A percentile compares a stretch with the other conserved stretches of the same genome.
These are phyloP conservation scores for Fusarium sp. DNA, from an alignment of 2,329 filamentous ascomycete species.

Conservation along the genomic window DNA sequence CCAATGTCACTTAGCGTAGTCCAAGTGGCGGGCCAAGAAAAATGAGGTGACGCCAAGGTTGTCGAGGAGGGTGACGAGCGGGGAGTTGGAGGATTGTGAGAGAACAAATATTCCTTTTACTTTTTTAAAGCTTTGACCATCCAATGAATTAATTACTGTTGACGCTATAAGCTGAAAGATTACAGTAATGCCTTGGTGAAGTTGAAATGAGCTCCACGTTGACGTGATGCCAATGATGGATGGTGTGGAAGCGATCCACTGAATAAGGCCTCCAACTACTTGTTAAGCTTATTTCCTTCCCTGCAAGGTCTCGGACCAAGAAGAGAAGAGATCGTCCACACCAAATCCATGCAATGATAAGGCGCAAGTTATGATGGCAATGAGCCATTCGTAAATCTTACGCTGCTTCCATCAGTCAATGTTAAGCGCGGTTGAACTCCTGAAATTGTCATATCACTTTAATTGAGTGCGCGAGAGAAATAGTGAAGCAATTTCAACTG, in stretches of 20 bases:
- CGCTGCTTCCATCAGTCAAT: background rate
- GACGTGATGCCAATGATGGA: background rate
- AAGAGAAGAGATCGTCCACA: background rate
- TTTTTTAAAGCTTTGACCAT: background rate
- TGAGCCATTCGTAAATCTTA: background rate
- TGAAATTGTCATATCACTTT: background rate
- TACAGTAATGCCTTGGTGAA: background rate
- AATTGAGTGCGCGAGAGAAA: background rate
- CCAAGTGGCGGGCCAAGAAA: constrained; percentile 14
- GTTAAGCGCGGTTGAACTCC: background rate
- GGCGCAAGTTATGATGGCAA: background rate
- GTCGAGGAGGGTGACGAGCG: background rate
- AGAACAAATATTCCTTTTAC: background rate
- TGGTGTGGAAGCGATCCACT: background rate
- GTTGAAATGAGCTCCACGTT: background rate
- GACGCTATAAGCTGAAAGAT: background rate
- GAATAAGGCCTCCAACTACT: background rate
- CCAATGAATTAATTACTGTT: background rate
- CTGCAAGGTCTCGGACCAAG: background rate
- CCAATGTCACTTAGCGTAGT: constrained; percentile 2
- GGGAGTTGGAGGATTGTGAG: background rate
- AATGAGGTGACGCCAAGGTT: constrained; percentile 2
- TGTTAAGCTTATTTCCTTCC: background rate
- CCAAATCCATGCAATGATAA: background rate
- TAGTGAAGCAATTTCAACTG: background rate